Evolutionary conservation across 108 stramenopile genomes (phyloP), one percentile per base, ranked within the genome.

Genomic region (Seminavis robusta): DNA sequence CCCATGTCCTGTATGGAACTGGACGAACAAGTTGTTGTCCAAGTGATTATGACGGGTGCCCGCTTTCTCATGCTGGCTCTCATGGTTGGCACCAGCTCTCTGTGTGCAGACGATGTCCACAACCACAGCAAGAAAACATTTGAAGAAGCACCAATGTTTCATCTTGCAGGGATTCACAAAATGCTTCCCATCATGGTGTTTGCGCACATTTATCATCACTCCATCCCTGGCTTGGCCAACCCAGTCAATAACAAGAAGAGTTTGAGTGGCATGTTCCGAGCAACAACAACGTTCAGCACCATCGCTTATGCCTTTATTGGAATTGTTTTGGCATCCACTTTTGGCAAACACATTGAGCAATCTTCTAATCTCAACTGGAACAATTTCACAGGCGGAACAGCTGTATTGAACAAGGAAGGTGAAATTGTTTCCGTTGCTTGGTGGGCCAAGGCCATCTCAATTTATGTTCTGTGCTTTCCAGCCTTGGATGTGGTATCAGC

Each of bases 1-100:
- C 79, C 79, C 13, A 26, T 68, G 0, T 70, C 69, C 6, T 69
- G 68, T 29, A 21, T 80, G 64, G 73, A 80, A 51, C 33, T 80
- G 19, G 57, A 65, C 33, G 79, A 80, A 49, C 79, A 80, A 41
- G 45, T 80, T 29, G 27, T 31, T 2, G 25, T 80, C 1, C 79
- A 80, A 47, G 59, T 80, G 7, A 38, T 57, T 39, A 36, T 80
- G 57, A 52, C 70, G 27, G 32, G 41, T 7, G 75, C 56, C 16
- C 61, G 79, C 11, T 51, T 71, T 20, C 10, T 47, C 15, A 44
- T 56, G 56, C 41, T 65, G 31, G 46, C 47, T 11, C 52, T 52
- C 11, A 68, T 45, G 57, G 37, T 58, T 32, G 61, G 53, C 24
- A 62, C 56, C 6, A 33, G 36, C 26, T 16, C 19, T n/a, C 10